Base-by-base conservation (phyloP, 305 asterid genomes). In the Plantago rigida region DNA sequence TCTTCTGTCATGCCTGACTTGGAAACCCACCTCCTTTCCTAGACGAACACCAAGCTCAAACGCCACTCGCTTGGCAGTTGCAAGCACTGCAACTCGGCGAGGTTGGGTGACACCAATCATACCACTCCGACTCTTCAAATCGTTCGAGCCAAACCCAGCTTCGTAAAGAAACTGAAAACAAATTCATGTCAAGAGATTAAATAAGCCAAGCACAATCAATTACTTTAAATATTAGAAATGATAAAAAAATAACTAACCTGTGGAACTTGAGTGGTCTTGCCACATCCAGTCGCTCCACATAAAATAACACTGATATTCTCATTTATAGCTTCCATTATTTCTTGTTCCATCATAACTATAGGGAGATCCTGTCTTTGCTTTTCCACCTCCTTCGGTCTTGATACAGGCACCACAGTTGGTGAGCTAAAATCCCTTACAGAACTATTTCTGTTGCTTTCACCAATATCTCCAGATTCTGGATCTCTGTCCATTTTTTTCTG, bases 231-330 rank as follows among this genome's bases (percentile, higher is more conserved):
- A 41, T 56, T 60, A 26, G 56, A n/a, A 48, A 60, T 60, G 9
- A 52, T 60, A 60, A 48, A 42, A 49, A 56, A 26, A 65, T 55
- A 52, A 63, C 89, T 61, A 67, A 88, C 97, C 95, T 86, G 96
- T 12, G 99, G 95, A 74, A 92, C 95, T 78, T 92, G 99, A 62
- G 97, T 92, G 66, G 97, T 92, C 80, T 92, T 88, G 56, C 99
- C 96, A 74, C 96, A 88, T 24, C 97, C 97, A 59, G 97, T 92
- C 74, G 84, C 97, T 68, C 99, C 97, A 73, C 99, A 88, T 74
- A 88, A 80, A 62, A 92, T 88, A 51, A 89, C 84, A 79, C 85
- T 75, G 56, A 56, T 64, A 63, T 83, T 84, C 63, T 80, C 82
- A 62, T 82, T 81, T 53, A 92, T 79, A 50, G 94, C 93, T 79